Conservation (phyloP, 1,284 basidiomycete species). For the Ustanciosporium gigantosporum region DNA sequence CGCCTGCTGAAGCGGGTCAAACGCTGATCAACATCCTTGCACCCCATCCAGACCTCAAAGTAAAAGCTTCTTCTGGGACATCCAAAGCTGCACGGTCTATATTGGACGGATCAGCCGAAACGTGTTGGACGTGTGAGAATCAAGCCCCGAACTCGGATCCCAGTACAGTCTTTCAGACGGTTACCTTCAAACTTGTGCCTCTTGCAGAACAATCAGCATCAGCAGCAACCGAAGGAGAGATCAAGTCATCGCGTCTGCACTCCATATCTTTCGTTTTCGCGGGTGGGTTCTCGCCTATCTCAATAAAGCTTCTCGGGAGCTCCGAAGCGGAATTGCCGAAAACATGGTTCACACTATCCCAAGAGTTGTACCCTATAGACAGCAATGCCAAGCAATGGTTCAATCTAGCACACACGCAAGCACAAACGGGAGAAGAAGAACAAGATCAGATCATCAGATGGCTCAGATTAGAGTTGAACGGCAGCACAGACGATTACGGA, state of each 20-base stretch:
- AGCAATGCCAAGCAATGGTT: conserved; percentile 34
- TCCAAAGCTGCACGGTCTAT: conserved; percentile 33
- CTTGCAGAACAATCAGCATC: neutral
- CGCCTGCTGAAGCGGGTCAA: too few species aligned
- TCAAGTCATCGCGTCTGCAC: too few species aligned
- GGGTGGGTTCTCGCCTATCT: conserved; percentile 26
- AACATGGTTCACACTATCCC: conserved; percentile 1
- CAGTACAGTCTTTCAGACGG: neutral
- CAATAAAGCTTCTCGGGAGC: conserved; percentile 2
- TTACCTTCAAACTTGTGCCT: conserved; percentile 19
- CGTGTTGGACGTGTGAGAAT: conserved; percentile 41
- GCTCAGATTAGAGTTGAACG: conserved; percentile 18
- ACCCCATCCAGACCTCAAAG: conserved; percentile 12
- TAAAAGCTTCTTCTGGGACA: conserved; percentile 34
- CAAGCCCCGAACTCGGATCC: conserved; percentile 20
- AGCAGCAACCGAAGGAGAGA: too few species aligned
- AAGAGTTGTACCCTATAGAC: conserved; percentile 12
- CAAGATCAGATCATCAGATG: conserved; percentile 1
- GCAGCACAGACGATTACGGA: conserved; percentile 40
- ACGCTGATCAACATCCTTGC: conserved; percentile 27
- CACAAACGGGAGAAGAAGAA: neutral
- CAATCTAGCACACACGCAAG: neutral
- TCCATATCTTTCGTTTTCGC: conserved; percentile 27
- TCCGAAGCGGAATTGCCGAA: conserved; percentile 15
- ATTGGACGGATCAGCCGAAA: conserved; percentile 29